Evolutionary conservation across 352 stramenopile species (phyloP).

Genomic region (Phytopythium kandeliae): DNA sequence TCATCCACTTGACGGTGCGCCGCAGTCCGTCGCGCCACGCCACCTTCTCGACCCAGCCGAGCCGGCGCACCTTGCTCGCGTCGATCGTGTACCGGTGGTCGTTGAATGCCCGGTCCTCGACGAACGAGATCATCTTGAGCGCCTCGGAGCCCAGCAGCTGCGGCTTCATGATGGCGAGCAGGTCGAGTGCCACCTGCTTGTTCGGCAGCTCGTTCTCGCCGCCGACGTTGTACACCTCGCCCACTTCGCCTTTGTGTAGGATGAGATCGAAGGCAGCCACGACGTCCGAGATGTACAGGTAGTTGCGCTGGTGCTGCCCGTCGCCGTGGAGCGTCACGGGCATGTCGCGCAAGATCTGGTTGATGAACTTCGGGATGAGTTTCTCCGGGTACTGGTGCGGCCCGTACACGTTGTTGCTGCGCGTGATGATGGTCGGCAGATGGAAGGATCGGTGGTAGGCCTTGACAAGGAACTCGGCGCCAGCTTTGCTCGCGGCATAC

Average conservation of each 20-base stretch:
- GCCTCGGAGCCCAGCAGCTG: constrained; percentile 25
- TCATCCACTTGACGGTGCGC: constrained; percentile 90
- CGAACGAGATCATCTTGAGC: constrained; percentile 57
- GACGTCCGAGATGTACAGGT: constrained; percentile 97
- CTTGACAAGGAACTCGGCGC: constrained; percentile 98
- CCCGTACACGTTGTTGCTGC: constrained; percentile 99
- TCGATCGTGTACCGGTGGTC: constrained; percentile 98
- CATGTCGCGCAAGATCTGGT: constrained; percentile 89
- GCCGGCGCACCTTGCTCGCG: constrained; percentile 79
- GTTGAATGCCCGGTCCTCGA: constrained; percentile 95
- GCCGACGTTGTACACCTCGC: constrained; percentile 97
- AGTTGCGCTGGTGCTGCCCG: constrained; percentile 95
- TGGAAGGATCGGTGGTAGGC: constrained; percentile 91
- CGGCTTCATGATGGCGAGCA: constrained; percentile 73
- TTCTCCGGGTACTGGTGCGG: constrained; percentile 99
- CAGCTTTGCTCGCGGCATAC: constrained; percentile 98
- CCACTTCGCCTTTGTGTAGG: constrained; percentile 89
- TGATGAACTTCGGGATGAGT: constrained; percentile 98
- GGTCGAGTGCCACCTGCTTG: constrained; percentile 81
- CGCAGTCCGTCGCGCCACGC: constrained; percentile 91
- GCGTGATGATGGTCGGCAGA: constrained; percentile 95
- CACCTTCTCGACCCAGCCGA: constrained; percentile 93
- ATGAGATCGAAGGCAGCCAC: constrained; percentile 95
- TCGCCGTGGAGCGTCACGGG: constrained; percentile 95
- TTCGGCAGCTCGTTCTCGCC: constrained; percentile 64